Evolutionary conservation across 78 protist genomes (phyloP), one percentile per base, ranked within the genome.

Genomic region (Monocercomonoides exilis): DNA sequence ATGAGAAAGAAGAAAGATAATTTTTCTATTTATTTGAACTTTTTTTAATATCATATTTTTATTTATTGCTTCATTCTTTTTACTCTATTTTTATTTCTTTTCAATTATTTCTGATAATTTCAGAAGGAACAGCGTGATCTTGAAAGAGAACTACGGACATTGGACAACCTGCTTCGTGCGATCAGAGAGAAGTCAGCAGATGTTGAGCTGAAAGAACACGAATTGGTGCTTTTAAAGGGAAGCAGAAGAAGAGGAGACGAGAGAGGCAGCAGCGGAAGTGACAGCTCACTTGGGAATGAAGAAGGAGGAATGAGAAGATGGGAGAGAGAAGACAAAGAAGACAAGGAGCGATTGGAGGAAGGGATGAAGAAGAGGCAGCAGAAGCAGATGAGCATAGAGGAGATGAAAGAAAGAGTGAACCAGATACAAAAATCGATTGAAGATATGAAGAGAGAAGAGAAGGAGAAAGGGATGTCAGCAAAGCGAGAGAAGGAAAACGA

Each of bases 401-500:
- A 87, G 6, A 44, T n/a, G 5, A 85, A 89, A 38, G 29, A 1
- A 80, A 4, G 81, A 0, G 82, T 43, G 43, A 0, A 46, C 1
- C 81, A 34, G 11, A n/a, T 63, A 70, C 0, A 0, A 1, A 33
- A 0, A 34, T 36, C 2, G 11, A 1, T 84, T 1, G 41, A 77
- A 3, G 45, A 2, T 77, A 32, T 32, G 81, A 77, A 2, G 45
- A 77, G 41, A 42, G 81, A 2, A 77, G 41, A 5, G 77, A 54
- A 29, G 77, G 35, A 29, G 77, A 54, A 29, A 41, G 85, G 84
- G 3, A 41, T 2, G 84, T 0, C 42, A 4, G 0, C 3, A 2
- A 36, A 2, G 42, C 2, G 3, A 43, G 45, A 43, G 86, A 45
- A 46, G 87, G 81, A 44, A 46, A 82, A 80, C 81, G 79, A 54